Evolutionary conservation across 129 eudicot species (phyloP).

Genomic region (Sambucus nigra): DNA sequence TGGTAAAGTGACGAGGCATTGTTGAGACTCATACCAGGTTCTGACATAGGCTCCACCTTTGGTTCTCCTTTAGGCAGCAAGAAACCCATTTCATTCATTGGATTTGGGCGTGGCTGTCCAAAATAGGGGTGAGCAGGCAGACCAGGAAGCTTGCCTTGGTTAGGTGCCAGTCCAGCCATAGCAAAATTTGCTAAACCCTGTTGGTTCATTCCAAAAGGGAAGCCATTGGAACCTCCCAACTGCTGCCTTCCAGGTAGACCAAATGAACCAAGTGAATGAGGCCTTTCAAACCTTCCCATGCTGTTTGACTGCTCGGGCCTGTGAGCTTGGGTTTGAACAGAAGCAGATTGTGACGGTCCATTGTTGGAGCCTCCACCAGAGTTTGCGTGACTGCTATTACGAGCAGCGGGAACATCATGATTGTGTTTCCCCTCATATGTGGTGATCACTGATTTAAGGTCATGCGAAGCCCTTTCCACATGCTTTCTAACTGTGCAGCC

Average conservation of each 20-base stretch:
- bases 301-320: slow-evolving; percentile 49
- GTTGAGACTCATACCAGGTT: slow-evolving; percentile 34
- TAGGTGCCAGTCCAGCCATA: slow-evolving; percentile 41
- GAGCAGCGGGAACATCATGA: slow-evolving; percentile 86
- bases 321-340: slow-evolving; percentile 28
- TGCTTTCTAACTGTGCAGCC: slow-evolving; percentile 90
- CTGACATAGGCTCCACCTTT: slow-evolving; percentile 55
- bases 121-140: slow-evolving; percentile 37
- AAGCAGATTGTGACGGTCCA: slow-evolving; percentile 21
- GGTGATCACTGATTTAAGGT: slow-evolving; percentile 77
- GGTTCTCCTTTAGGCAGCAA: slow-evolving; percentile 66
- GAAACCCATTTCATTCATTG: slow-evolving; percentile 39
- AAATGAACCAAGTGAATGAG: slow-evolving; percentile 22
- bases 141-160: slow-evolving; percentile 37
- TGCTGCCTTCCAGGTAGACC: slow-evolving; percentile 39
- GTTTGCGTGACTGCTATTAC: slow-evolving; percentile 53
- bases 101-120: slow-evolving; percentile 26
- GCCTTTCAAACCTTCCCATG: slow-evolving; percentile 53
- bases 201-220: slow-evolving; percentile 50
- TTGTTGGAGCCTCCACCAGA: slow-evolving; percentile 22
- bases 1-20: slow-evolving; percentile 41
- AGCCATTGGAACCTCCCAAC: slow-evolving; percentile 37
- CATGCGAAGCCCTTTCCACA: slow-evolving; percentile 85
- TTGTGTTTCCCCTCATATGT: slow-evolving; percentile 92
- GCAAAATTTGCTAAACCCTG: slow-evolving; percentile 38